Evolutionary conservation across 2,329 filamentous ascomycete genomes (phyloP).

Genomic region (Cryphonectria parasitica): DNA sequence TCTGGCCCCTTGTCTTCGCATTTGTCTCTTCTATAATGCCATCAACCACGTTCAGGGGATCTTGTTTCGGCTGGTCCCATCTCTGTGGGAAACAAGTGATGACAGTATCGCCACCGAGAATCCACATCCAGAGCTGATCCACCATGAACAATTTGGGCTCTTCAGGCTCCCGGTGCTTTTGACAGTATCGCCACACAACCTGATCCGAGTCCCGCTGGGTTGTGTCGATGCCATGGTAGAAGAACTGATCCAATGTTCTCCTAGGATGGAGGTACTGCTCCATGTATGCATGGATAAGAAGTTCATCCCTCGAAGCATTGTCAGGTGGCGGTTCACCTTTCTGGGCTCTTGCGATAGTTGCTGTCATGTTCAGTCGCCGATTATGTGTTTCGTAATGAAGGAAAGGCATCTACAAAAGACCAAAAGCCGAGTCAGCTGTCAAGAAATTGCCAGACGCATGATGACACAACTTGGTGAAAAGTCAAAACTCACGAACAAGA

Average conservation of each 20-base stretch:
- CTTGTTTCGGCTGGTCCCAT: constrained; percentile 64
- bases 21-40: constrained; percentile 68
- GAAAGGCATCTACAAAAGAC: constrained; percentile 61
- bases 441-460: constrained; percentile 33
- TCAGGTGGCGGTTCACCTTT: constrained; percentile 37
- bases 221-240: constrained; percentile 67
- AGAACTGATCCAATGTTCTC: constrained; percentile 68
- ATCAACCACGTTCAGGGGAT: constrained; percentile 66
- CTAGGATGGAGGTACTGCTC: constrained; percentile 59
- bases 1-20: constrained; percentile 62
- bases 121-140: constrained; percentile 70
- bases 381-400: constrained; percentile 66
- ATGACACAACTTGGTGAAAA: not conserved
- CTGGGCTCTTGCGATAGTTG: constrained; percentile 47
- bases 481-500: constrained; percentile 40
- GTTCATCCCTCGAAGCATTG: constrained; percentile 43
- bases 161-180: constrained; percentile 35
- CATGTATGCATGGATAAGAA: constrained; percentile 54
- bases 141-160: constrained; percentile 70
- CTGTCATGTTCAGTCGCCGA: constrained; percentile 58
- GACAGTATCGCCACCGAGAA: constrained; percentile 58
- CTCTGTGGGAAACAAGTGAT: constrained; percentile 63
- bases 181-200: constrained; percentile 64
- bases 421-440: constrained; percentile 25
- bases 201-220: constrained; percentile 63